Percentiles rank a stretch among this genome's conserved stretches.
Evolutionary conservation across 805 yeast genomes (phyloP).

Genomic region (Wickerhamiella parazyma): DNA sequence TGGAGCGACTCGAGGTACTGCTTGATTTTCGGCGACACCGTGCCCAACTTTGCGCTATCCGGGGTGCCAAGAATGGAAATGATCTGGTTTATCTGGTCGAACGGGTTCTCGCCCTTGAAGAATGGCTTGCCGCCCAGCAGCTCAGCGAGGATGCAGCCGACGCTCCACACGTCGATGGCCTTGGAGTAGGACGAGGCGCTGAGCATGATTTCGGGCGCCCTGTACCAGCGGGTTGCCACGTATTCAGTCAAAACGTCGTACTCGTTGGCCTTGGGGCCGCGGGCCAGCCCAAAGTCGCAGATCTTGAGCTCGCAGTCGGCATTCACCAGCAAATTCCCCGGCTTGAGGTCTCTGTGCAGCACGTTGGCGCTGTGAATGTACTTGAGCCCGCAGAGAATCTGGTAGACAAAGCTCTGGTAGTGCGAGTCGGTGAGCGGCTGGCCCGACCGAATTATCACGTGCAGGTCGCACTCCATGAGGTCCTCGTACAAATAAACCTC

Average conservation of each 20-base stretch:
- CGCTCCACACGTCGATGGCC: slow-evolving; percentile 94
- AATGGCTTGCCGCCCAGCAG: slow-evolving; percentile 74
- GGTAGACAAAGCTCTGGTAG: slow-evolving; percentile 85
- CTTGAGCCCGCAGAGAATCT: slow-evolving; percentile 77
- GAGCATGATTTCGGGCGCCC: slow-evolving; percentile 96
- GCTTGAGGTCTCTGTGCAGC: slow-evolving; percentile 84
- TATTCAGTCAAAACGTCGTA: slow-evolving; percentile 74
- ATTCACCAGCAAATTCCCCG: slow-evolving; percentile 71
- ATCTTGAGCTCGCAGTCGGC: slow-evolving; percentile 88
- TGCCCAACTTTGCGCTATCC: slow-evolving; percentile 46
- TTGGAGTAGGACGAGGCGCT: slow-evolving; percentile 87
- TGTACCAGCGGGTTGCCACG: slow-evolving; percentile 95
- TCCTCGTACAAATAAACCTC: slow-evolving; percentile 92
- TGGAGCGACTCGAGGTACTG: slow-evolving; percentile 79
- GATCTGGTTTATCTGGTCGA: slow-evolving; percentile 74
- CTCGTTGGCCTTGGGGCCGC: slow-evolving; percentile 34
- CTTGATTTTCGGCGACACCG: slow-evolving; percentile 69
- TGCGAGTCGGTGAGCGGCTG: slow-evolving; percentile 84
- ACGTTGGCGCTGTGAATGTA: slow-evolving; percentile 90
- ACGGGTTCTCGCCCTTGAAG: slow-evolving; percentile 90
- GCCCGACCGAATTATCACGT: slow-evolving; percentile 86
- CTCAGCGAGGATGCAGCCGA: slow-evolving; percentile 91
- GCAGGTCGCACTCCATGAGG: slow-evolving; percentile 98
- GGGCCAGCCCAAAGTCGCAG: slow-evolving; percentile 88
- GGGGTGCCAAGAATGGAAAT: slow-evolving; percentile 85